Evolutionary conservation across 1,284 basidiomycete genomes (phyloP).

Genomic region (Ceratobasidium theobromae): DNA sequence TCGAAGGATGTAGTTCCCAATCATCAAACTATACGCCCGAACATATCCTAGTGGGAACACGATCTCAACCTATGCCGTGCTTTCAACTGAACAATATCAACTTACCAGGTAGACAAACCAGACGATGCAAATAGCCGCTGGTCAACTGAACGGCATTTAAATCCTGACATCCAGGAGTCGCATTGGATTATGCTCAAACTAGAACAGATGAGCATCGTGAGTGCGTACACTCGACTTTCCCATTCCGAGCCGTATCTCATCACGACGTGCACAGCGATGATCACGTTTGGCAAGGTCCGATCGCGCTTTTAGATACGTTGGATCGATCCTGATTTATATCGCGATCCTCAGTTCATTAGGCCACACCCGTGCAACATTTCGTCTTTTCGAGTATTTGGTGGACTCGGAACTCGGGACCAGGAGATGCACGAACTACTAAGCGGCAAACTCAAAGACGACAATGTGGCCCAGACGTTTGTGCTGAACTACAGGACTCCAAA

Average conservation of each 20-base stretch:
- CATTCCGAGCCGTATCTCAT: background rate
- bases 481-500: slow-evolving; percentile 55
- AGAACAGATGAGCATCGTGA: slow-evolving; percentile 27
- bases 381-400: slow-evolving; percentile 67
- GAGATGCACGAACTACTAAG: slow-evolving; percentile 46
- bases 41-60: slow-evolving; percentile 24
- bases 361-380: slow-evolving; percentile 81
- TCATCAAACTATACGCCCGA: slow-evolving; percentile 32
- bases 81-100: background rate
- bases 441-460: slow-evolving; percentile 63
- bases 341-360: slow-evolving; percentile 40
- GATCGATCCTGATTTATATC: background rate
- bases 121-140: slow-evolving; percentile 33
- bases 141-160: slow-evolving; percentile 30
- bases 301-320: background rate
- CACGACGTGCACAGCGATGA: slow-evolving; percentile 51
- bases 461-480: slow-evolving; percentile 60
- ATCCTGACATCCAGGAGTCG: slow-evolving; percentile 18
- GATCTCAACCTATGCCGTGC: too few species aligned
- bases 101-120: slow-evolving; percentile 11
- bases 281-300: slow-evolving; percentile 77
- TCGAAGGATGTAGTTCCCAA: slow-evolving; percentile 33
- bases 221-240: slow-evolving; percentile 16
- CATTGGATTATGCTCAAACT: slow-evolving; percentile 35
- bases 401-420: slow-evolving; percentile 26